Evolutionary conservation across 139 green algal genomes (phyloP).

Genomic region (Coelastrella sp.): DNA sequence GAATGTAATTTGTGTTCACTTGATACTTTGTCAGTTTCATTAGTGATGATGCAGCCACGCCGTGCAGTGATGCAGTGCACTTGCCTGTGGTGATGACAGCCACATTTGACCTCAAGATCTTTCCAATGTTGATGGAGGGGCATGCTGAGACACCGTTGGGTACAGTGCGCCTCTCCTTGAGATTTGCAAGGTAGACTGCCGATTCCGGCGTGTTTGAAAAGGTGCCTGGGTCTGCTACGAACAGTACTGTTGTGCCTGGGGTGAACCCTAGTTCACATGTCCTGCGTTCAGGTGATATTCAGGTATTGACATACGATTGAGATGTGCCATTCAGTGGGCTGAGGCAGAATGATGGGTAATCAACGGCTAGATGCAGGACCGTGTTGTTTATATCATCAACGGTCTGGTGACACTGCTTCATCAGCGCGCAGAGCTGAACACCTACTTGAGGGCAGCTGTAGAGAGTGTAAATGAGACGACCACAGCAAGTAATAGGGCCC

Average conservation of each 20-base stretch:
- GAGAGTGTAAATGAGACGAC: not conserved
- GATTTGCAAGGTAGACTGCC: constrained; percentile 6
- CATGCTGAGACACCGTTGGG: not conserved
- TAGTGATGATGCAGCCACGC: not conserved
- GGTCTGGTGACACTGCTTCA: not conserved
- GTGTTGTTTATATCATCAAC: no score
- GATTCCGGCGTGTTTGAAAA: not conserved
- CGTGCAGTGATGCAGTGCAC: not conserved
- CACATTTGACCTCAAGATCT: constrained; percentile 28
- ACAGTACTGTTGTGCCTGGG: constrained; percentile 4
- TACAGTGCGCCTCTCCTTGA: not conserved
- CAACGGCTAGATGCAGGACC: no score
- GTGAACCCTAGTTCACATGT: constrained; percentile 15
- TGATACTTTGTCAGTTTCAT: not conserved
- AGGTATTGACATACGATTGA: not conserved
- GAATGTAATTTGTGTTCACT: not conserved
- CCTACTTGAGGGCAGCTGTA: not conserved
- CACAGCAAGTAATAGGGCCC: not conserved
- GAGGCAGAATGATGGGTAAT: no score
- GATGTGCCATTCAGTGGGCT: not conserved
- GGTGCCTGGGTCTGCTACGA: constrained; percentile 24
- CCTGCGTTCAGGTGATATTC: not conserved
- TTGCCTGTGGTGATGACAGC: constrained; percentile 28
- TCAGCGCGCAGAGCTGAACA: not conserved
- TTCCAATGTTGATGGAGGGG: not conserved